These are phyloP conservation scores for Eucalyptus marginata DNA, from an alignment of 345 rosid genomes.

Conservation along the genomic window DNA sequence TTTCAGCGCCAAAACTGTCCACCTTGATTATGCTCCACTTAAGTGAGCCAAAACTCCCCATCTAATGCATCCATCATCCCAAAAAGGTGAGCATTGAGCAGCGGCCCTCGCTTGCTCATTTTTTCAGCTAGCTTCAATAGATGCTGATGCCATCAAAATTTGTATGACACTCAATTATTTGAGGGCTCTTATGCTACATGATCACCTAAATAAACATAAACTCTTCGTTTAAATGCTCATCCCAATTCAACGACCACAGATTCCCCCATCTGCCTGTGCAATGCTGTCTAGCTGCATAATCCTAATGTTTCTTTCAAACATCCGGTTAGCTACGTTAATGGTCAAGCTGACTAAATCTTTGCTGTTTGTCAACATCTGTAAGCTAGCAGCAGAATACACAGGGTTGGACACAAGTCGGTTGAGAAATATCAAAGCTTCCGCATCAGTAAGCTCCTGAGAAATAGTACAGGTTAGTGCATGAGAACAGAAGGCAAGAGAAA, in stretches of 20 bases:
- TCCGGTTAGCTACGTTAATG: slow-evolving; percentile 50
- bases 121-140: not conserved
- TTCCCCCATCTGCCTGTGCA: slow-evolving; percentile 28
- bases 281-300: slow-evolving; percentile 6
- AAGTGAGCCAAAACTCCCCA: not conserved
- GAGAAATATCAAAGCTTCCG: slow-evolving; percentile 63
- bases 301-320: slow-evolving; percentile 31
- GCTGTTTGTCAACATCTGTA: slow-evolving; percentile 41
- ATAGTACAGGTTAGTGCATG: not conserved
- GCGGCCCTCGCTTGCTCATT: not conserved
- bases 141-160: not conserved
- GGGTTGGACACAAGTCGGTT: slow-evolving; percentile 63
- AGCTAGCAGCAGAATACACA: slow-evolving; percentile 32
- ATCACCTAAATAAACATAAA: slow-evolving; percentile 54
- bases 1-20: not conserved
- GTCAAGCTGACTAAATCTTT: slow-evolving; percentile 73
- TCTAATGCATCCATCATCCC: not conserved
- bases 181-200: not conserved
- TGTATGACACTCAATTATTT: accelerated
- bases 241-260: slow-evolving; percentile 57
- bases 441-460: slow-evolving; percentile 40
- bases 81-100: not conserved
- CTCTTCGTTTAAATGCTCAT: slow-evolving; percentile 45
- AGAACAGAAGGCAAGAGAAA: not conserved
- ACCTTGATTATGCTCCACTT: not conserved